Evolutionary conservation across 345 rosid genomes (phyloP), one percentile per base, ranked within the genome.

Genomic region (Raphanus sativus): DNA sequence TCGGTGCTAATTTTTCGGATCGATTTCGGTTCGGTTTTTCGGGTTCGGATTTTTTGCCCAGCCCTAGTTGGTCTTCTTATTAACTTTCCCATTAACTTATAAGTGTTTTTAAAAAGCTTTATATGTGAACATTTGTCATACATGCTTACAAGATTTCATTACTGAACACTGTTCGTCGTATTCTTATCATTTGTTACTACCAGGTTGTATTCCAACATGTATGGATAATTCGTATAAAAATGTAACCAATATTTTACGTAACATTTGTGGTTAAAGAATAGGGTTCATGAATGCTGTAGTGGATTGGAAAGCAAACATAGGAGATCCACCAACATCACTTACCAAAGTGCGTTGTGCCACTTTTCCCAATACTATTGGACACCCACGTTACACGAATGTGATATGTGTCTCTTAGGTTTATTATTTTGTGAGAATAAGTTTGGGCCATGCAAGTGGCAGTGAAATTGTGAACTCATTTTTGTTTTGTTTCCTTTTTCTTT

Each of bases 311-410:
- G 69, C 70, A 73, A 73, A 60, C 74, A 73, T 3, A 55, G 5
- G 76, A 78, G 58, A 72, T 73, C 77, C 77, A 78, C 81, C 81
- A 61, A 48, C 6, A 48, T 78, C 77, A 72, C 77, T 78, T 78
- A 66, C 77, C 75, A 36, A 68, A 79, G 78, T 79, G 82, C 69
- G 64, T 74, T 68, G 78, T 62, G 71, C 71, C 75, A 68, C 75
- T 52, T 74, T 68, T 62, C 70, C 52, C 67, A 67, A 62, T 79
- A 62, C 66, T 38, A 74, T 62, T 68, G 78, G 82, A 69, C 66
- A 69, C 42, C 63, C 73, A 66, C 24, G 21, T 42, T 60, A 67
- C 56, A 72, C 50, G 38, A 25, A 62, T 42, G 55, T 67, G 15
- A 61, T 62, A 50, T 67, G 52, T 64, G 42, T 70, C 32, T 45